A percentile compares a stretch with the other conserved stretches of the same genome.
phyloP scores from a whole-genome alignment of 208 protist species.

The Leishmania turanica region DNA sequence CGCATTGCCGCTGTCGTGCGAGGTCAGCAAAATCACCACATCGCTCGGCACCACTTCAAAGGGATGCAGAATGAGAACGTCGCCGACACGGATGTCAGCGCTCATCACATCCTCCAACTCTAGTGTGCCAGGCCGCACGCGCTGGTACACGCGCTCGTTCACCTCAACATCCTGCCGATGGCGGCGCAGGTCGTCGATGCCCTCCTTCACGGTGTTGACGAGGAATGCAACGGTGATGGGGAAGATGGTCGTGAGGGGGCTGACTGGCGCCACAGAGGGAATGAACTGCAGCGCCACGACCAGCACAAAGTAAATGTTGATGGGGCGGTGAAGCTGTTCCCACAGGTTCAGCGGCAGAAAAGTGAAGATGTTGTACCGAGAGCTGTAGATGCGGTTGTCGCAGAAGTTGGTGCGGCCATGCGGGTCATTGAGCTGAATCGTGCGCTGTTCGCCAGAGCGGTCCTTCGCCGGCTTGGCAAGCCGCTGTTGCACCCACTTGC shows the following conservation, averaged over 20 bases:
- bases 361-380: slow-evolving; percentile 95
- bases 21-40: slow-evolving; percentile 78
- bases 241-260: slow-evolving; percentile 87
- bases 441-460: slow-evolving; percentile 38
- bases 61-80: slow-evolving; percentile 67
- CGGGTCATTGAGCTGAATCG: slow-evolving; percentile 37
- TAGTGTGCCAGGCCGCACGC: slow-evolving; percentile 43
- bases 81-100: slow-evolving; percentile 75
- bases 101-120: slow-evolving; percentile 45
- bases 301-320: slow-evolving; percentile 96
- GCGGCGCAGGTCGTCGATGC: slow-evolving; percentile 89
- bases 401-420: slow-evolving; percentile 33
- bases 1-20: slow-evolving; percentile 59
- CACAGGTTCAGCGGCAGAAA: slow-evolving; percentile 96
- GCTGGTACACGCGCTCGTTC: slow-evolving; percentile 63
- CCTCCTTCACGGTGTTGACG: slow-evolving; percentile 93
- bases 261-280: slow-evolving; percentile 81
- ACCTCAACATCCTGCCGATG: slow-evolving; percentile 58
- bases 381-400: slow-evolving; percentile 87
- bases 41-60: slow-evolving; percentile 90
- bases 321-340: slow-evolving; percentile 95
- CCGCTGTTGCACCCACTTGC: slow-evolving; percentile 25
- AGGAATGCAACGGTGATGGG: slow-evolving; percentile 91
- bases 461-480: slow-evolving; percentile 28
- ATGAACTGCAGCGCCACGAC: slow-evolving; percentile 91